Percentiles rank a stretch among this genome's conserved stretches.
phyloP scores from a whole-genome alignment of 1,139 yeast species.

The Pichia kudriavzevii region DNA sequence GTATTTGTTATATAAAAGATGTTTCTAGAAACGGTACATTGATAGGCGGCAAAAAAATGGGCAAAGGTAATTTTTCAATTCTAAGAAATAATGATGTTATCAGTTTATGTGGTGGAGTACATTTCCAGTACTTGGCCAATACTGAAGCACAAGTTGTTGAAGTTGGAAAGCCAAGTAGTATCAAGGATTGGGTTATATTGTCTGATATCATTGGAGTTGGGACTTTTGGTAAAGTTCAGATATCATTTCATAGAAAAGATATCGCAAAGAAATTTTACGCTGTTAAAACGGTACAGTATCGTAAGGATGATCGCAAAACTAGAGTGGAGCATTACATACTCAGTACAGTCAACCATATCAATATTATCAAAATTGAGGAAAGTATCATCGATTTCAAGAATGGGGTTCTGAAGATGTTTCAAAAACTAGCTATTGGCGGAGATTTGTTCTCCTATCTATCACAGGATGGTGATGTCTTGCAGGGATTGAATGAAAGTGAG shows the following conservation, averaged over 20 bases:
- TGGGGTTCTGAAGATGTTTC: slow-evolving; percentile 37
- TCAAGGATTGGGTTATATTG: slow-evolving; percentile 36
- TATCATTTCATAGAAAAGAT: slow-evolving; percentile 25
- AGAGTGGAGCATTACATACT: slow-evolving; percentile 38
- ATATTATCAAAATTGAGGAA: slow-evolving; percentile 64
- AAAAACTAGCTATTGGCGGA: slow-evolving; percentile 50
- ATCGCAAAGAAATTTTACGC: slow-evolving; percentile 34
- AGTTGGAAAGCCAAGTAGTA: not conserved
- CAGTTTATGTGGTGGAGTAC: slow-evolving; percentile 13
- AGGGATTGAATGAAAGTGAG: slow-evolving; percentile 47
- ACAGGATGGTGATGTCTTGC: slow-evolving; percentile 32
- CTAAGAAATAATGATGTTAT: slow-evolving; percentile 41
- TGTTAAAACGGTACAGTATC: slow-evolving; percentile 39
- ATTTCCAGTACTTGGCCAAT: slow-evolving; percentile 2
- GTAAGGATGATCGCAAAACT: slow-evolving; percentile 21
- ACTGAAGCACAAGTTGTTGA: not conserved
- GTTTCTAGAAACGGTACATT: slow-evolving; percentile 47
- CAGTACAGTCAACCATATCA: slow-evolving; percentile 69
- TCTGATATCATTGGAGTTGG: slow-evolving; percentile 48
- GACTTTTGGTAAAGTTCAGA: slow-evolving; percentile 47
- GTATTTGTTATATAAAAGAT: slow-evolving; percentile 48
- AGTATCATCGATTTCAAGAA: slow-evolving; percentile 31
- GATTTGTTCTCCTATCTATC: slow-evolving; percentile 57
- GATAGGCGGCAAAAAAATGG: slow-evolving; percentile 33
- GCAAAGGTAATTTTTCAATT: slow-evolving; percentile 26